phyloP scores from a whole-genome alignment of 164 flowering plant species.

The Kalanchoe fedtschenkoi region DNA sequence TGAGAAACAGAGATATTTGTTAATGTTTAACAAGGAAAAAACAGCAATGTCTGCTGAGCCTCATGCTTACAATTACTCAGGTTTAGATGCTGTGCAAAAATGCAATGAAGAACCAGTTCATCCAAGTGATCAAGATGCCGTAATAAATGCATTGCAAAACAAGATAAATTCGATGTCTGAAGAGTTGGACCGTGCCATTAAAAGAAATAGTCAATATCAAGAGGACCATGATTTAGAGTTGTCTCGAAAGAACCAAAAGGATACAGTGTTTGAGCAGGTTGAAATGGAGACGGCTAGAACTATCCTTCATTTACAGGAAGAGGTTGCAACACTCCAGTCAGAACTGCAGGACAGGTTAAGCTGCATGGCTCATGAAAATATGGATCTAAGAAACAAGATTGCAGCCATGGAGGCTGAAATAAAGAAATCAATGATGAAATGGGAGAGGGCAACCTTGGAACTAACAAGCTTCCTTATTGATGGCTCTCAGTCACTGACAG shows the following conservation, averaged over 20 bases:
- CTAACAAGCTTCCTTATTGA: constrained; percentile 57
- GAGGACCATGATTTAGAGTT: constrained; percentile 29
- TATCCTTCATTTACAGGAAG: constrained; percentile 66
- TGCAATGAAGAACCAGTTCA: constrained; percentile 10
- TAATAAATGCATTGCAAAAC: constrained; percentile 15
- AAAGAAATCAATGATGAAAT: constrained; percentile 22
- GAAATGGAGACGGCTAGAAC: constrained; percentile 55
- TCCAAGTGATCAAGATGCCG: constrained; percentile 13
- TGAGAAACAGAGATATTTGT: constrained; percentile 22
- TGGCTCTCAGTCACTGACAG: constrained; percentile 58
- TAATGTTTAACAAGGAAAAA: constrained; percentile 16
- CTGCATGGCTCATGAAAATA: constrained; percentile 39
- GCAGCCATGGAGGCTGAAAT: constrained; percentile 43
- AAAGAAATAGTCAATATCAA: constrained; percentile 29
- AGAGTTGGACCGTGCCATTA: constrained; percentile 42
- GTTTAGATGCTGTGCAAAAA: constrained; percentile 9
- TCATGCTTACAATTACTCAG: constrained; percentile 8
- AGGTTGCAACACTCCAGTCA: constrained; percentile 38
- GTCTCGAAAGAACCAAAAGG: constrained; percentile 29
- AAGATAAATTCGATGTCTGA: constrained; percentile 29
- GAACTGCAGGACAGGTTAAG: constrained; percentile 38
- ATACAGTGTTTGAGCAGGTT: constrained; percentile 43
- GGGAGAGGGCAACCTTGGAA: constrained; percentile 73
- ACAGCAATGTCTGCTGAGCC: constrained; percentile 9
- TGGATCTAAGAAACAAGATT: constrained; percentile 24